Percentiles rank a stretch among this genome's conserved stretches.
phyloP scores from a whole-genome alignment of 2,329 filamentous ascomycete species.

The Xylariomycetidae sp. region DNA sequence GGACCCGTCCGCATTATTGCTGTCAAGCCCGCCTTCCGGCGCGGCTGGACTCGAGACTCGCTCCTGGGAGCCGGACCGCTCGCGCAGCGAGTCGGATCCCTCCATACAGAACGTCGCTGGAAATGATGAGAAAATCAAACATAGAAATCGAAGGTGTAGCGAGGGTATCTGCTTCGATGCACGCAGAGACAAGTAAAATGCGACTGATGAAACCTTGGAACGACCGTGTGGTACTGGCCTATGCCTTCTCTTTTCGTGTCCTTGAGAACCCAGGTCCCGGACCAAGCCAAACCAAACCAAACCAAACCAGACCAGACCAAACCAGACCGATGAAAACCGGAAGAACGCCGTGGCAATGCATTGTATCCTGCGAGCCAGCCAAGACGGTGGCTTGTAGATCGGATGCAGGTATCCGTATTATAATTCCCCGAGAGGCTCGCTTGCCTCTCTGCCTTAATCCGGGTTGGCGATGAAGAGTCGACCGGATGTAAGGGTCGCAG shows the following conservation, averaged over 20 bases:
- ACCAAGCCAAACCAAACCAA: constrained; percentile 11
- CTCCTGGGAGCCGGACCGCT: too few relatives aligned
- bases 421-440: too few relatives aligned
- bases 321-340: constrained; percentile 4
- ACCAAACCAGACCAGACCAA: too few relatives aligned
- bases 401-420: constrained; percentile 7
- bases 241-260: constrained; percentile 15
- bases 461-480: constrained; percentile 83
- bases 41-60: too few relatives aligned
- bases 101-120: constrained; percentile 4
- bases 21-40: too few relatives aligned
- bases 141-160: constrained; percentile 17
- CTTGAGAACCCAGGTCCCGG: constrained; percentile 4
- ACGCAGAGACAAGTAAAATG: constrained; percentile 4
- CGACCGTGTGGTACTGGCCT: constrained; percentile 19
- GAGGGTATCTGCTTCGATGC: constrained; percentile 24
- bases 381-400: constrained; percentile 8
- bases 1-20: too few relatives aligned
- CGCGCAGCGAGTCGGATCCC: too few relatives aligned
- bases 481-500: constrained; percentile 65
- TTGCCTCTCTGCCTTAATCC: constrained; percentile 39
- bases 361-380: constrained; percentile 9
- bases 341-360: constrained; percentile 24
- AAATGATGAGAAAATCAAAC: constrained; percentile 4
- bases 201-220: constrained; percentile 12